A percentile compares a stretch with the other conserved stretches of the same genome.
Evolutionary conservation across 345 rosid species (phyloP).

Genomic region (Eucalyptus polyanthemos): DNA sequence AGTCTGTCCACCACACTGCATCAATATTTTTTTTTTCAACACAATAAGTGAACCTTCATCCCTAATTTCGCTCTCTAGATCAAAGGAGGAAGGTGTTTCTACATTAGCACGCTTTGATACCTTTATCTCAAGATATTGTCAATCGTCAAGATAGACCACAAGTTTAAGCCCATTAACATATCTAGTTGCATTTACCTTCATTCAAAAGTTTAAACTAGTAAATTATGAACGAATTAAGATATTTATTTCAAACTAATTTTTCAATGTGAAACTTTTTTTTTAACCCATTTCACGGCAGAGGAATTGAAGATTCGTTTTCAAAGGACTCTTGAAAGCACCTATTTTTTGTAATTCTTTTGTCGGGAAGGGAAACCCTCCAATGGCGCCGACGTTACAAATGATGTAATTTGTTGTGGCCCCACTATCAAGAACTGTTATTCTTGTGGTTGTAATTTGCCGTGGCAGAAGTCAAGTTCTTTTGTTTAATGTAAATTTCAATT

Average conservation of each 20-base stretch:
- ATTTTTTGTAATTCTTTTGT: no score
- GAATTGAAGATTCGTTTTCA: no score
- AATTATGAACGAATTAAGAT: accelerated
- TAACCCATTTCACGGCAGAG: accelerated
- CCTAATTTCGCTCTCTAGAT: no score
- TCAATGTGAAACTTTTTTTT: accelerated
- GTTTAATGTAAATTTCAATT: accelerated
- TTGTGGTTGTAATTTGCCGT: not conserved
- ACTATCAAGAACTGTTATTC: not conserved
- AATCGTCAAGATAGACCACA: accelerated
- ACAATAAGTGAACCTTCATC: no score
- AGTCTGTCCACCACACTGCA: no score
- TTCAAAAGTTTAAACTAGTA: no score
- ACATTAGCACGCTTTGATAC: accelerated
- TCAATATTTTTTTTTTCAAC: no score
- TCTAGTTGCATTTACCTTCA: accelerated
- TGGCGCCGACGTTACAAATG: accelerated
- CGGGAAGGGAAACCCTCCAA: not conserved
- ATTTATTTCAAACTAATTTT: accelerated
- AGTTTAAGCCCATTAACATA: accelerated
- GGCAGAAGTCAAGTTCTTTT: not conserved
- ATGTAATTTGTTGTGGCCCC: not conserved
- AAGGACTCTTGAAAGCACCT: no score
- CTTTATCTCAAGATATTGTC: accelerated
- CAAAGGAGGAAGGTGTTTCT: no score